Evolutionary conservation across 306 rosid genomes (phyloP), one percentile per base, ranked within the genome.

Genomic region (Coriaria nepalensis): DNA sequence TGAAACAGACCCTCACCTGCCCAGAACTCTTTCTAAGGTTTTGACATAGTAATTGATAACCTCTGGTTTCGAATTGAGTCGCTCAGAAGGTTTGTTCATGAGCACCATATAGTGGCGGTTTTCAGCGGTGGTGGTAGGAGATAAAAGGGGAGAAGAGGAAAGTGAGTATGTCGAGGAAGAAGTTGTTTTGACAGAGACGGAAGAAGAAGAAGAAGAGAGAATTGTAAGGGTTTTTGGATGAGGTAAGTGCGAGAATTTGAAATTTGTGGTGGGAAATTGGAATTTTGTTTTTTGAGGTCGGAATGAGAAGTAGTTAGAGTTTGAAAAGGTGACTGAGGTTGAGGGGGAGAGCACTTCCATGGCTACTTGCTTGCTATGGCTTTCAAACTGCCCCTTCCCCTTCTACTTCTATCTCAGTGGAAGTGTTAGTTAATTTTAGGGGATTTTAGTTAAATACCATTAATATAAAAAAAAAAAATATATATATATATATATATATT

Each of bases 31-130:
- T 46, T 68, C 72, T 9, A 86, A 64, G 8, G 81, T 70, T 12
- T 65, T 43, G 10, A 78, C 86, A 41, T 74, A 86, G 51, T 76
- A 72, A 64, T 78, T 77, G 46, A 81, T 57, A 34, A 70, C 65
- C 36, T 58, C 67, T 53, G 59, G 45, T 61, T 70, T 86, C 49
- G 93, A 73, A 66, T 36, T 32, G 45, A 74, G 11, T 47, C 69
- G 79, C 13, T 36, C 56, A 4, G 81, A 72, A 46, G 93, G 93
- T 32, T 55, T 44, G 57, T 79, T 81, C 90, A 86, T 63, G 55
- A 74, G 68, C 37, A 82, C 90, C 68, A 71, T 64, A 93, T 93
- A 86, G 8, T 72, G 81, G 69, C 72, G 74, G 66, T 73, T 77
- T 38, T 67, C 67, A 45, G 64, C 41, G 50, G 58, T 35, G 49